Evolutionary conservation across 1,284 basidiomycete genomes (phyloP), one percentile per base, ranked within the genome.

Genomic region (Neotropicomus parvogracilis): DNA sequence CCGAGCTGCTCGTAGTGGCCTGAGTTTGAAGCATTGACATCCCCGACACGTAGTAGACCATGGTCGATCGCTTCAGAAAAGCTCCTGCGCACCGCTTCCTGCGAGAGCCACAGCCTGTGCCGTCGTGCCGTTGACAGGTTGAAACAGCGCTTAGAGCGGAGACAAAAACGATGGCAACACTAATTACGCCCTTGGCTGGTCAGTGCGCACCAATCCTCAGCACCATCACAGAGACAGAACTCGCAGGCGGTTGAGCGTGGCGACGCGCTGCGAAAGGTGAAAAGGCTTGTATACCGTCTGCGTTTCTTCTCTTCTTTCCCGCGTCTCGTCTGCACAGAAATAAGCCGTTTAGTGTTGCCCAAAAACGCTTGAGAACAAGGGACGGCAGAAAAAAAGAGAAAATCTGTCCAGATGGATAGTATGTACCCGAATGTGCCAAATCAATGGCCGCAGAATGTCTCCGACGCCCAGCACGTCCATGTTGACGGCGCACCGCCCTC

Each of bases 261-360:
- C 65, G 58, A 54, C 65, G 54, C 67, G 52, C 59, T 62, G 59
- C 62, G 63, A 64, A 71, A 69, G 68, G 66, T 66, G 63, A 65
- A 66, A 63, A 67, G 66, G 67, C 66, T 66, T 61, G 62, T 62
- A 59, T 65, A 63, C 58, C 59, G 64, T 62, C 62, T 64, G 60
- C 61, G 55, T 59, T 63, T 59, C 59, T 62, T 62, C 65, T 60
- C 63, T 59, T 60, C 64, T 60, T 66, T 69, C 65, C 67, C 63
- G 61, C 63, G 63, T 60, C 65, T 68, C 62, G 63, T 69, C 68
- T 67, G 70, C 64, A 60, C 65, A 71, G 67, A 72, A 74, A 75
- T 76, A 76, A 78, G 75, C 76, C 69, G 64, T 68, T 71, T 75
- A 71, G 69, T 74, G 74, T 74, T 74, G 63, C 65, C 68, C 65